A percentile compares a stretch with the other conserved stretches of the same genome.
These are phyloP conservation scores for Leptographium lundbergii DNA, from an alignment of 2,329 filamentous ascomycete species.

Conservation along the genomic window DNA sequence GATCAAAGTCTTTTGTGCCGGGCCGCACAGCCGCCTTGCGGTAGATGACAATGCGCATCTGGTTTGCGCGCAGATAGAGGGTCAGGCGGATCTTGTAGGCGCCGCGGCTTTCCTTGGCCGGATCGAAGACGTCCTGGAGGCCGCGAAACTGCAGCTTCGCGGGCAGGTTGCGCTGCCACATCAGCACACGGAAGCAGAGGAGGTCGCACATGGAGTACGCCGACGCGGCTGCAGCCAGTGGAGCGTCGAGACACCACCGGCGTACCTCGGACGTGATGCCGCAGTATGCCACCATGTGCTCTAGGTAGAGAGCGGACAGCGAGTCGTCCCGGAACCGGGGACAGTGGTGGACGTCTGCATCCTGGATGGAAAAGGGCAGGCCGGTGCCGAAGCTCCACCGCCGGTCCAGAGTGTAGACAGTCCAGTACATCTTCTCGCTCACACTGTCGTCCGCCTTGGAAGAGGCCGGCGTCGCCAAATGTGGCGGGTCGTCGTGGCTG, in stretches of 20 bases:
- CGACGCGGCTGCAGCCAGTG: neutral
- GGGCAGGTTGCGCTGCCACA: neutral
- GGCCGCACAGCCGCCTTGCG: neutral
- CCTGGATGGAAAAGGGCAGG: constrained; percentile 3
- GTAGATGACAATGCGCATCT: neutral
- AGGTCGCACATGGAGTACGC: neutral
- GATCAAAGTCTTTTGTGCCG: neutral
- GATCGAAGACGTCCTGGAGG: neutral
- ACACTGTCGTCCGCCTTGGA: neutral
- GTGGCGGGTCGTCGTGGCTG: neutral
- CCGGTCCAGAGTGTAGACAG: constrained; percentile 3
- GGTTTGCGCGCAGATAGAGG: constrained; percentile 1
- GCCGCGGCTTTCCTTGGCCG: neutral
- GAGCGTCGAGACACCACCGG: neutral
- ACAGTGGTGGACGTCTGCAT: neutral
- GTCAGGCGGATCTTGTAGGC: neutral
- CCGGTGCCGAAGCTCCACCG: constrained; percentile 7
- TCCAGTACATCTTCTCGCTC: constrained; percentile 1
- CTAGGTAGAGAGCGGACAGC: neutral
- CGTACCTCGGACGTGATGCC: neutral
- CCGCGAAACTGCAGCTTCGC: neutral
- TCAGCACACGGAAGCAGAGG: neutral
- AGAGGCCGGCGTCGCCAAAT: neutral
- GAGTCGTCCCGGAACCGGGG: neutral
- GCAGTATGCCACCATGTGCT: constrained; percentile 1